phyloP scores from a whole-genome alignment of 441 rosid species.

The Erodium texanum region DNA sequence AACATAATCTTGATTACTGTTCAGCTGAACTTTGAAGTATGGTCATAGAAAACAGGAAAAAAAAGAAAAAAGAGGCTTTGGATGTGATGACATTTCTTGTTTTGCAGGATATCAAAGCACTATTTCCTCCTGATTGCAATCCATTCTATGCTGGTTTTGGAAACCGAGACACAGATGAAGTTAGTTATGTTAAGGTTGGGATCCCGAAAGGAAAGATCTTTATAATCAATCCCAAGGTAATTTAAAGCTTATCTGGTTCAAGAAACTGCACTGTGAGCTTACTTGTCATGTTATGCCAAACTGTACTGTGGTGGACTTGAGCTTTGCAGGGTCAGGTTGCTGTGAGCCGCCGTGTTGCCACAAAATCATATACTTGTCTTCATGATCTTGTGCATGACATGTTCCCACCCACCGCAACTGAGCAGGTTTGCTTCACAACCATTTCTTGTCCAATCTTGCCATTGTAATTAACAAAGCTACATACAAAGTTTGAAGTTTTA shows the following conservation, averaged over 20 bases:
- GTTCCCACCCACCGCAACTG: slow-evolving; percentile 64
- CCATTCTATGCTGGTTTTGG: slow-evolving; percentile 99
- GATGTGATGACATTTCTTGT: slow-evolving; percentile 5
- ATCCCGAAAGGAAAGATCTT: slow-evolving; percentile 90
- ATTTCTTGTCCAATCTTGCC: slow-evolving; percentile 5
- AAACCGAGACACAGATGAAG: slow-evolving; percentile 92
- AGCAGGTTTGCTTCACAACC: slow-evolving; percentile 42
- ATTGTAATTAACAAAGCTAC: neutral
- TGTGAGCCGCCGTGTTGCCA: slow-evolving; percentile 62
- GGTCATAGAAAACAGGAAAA: neutral
- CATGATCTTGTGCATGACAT: slow-evolving; percentile 76
- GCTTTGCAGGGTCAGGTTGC: slow-evolving; percentile 83
- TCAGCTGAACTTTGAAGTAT: neutral
- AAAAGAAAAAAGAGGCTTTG: neutral
- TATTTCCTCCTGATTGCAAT: slow-evolving; percentile 78
- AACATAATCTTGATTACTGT: neutral
- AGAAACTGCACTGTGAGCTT: neutral
- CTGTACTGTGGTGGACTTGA: slow-evolving; percentile 17
- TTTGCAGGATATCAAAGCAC: slow-evolving; percentile 64
- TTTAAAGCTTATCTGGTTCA: slow-evolving; percentile 8
- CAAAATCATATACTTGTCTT: slow-evolving; percentile 70
- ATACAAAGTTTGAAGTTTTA: too few species aligned
- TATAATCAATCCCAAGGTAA: slow-evolving; percentile 92
- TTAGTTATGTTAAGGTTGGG: slow-evolving; percentile 92
- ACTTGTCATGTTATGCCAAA: neutral